phyloP scores from a whole-genome alignment of 1,139 yeast genomes.

The Geotrichum siamense region DNA sequence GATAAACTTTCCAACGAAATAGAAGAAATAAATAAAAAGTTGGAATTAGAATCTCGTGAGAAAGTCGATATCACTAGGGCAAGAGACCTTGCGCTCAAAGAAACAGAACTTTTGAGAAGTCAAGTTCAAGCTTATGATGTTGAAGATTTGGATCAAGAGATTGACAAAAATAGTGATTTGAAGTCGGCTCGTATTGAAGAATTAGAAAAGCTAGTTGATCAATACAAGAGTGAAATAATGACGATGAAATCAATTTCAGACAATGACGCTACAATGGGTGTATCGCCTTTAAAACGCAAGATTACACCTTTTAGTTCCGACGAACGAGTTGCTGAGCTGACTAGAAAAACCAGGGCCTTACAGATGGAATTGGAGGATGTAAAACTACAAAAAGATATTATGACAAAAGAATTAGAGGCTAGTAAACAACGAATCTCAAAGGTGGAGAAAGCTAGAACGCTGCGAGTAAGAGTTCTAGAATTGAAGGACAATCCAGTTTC shows the following conservation, averaged over 20 bases:
- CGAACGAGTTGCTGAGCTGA: conserved; percentile 35
- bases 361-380: conserved; percentile 28
- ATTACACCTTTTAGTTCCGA: conserved; percentile 25
- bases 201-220: conserved; percentile 49
- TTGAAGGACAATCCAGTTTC: conserved; percentile 62
- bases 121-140: conserved; percentile 39
- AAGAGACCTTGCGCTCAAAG: conserved; percentile 49
- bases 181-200: conserved; percentile 35
- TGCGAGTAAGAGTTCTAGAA: conserved; percentile 48
- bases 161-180: conserved; percentile 22
- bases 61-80: conserved; percentile 47
- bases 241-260: conserved; percentile 39
- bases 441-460: conserved; percentile 28
- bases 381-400: conserved; percentile 22
- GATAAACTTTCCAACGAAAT: conserved; percentile 34
- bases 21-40: conserved; percentile 33
- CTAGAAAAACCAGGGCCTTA: conserved; percentile 28
- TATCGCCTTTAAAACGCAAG: conserved; percentile 16
- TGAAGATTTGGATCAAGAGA: conserved; percentile 27
- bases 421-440: conserved; percentile 39
- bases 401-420: conserved; percentile 25
- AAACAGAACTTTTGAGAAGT: conserved; percentile 51
- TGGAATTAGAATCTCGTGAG: conserved; percentile 33
- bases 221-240: conserved; percentile 49
- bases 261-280: conserved; percentile 19